These are phyloP conservation scores for Spergularia azorica DNA, from an alignment of 179 eudicot genomes.

Conservation along the genomic window DNA sequence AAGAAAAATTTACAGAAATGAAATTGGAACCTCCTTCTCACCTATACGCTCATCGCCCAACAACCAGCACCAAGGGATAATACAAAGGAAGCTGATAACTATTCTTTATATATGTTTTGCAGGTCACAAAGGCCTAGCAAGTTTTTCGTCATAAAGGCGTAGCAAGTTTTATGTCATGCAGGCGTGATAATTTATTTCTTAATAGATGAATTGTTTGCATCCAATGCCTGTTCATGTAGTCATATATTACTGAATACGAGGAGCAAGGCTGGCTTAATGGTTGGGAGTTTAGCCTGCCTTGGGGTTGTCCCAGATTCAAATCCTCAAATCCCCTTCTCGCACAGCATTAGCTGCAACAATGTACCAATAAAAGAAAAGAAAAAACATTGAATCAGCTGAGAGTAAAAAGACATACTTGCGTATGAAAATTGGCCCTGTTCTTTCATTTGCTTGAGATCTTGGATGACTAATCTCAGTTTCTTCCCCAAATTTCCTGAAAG, in stretches of 20 bases:
- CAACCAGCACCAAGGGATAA: neutral
- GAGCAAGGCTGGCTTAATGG: too few species aligned
- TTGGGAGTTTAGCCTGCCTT: too few species aligned
- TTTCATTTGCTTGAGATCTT: conserved; percentile 37
- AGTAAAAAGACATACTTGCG: conserved; percentile 58
- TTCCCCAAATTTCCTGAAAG: conserved; percentile 57
- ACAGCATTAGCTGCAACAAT: too few species aligned
- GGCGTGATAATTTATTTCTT: neutral
- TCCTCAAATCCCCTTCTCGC: too few species aligned
- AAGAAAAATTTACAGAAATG: too few species aligned
- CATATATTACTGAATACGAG: neutral
- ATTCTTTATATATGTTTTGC: neutral
- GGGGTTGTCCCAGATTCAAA: too few species aligned
- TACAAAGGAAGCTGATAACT: neutral
- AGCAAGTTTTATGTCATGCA: neutral
- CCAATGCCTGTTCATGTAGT: neutral
- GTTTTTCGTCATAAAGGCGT: neutral
- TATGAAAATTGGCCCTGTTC: conserved; percentile 47
- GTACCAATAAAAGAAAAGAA: too few species aligned
- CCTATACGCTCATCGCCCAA: too few species aligned
- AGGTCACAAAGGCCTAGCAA: neutral
- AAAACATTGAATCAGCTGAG: neutral
- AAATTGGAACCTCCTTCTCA: too few species aligned
- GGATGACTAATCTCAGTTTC: conserved; percentile 48
- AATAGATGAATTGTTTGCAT: neutral